Base-by-base conservation (phyloP, 257 asterid species). In the Primulina tabacum region DNA sequence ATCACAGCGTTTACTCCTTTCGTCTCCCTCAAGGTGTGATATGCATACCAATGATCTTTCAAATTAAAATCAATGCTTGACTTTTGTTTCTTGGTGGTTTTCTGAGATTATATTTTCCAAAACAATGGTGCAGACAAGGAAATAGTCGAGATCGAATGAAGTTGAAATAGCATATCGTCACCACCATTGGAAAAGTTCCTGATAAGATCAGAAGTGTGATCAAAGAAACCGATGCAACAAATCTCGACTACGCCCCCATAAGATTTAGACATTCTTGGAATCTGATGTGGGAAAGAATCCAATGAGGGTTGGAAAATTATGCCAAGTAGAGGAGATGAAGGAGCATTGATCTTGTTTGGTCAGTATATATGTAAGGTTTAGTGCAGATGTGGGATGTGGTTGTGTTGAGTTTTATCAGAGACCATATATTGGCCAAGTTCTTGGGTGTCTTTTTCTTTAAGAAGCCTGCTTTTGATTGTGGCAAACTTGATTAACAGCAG, bases 261-360 rank as follows among this genome's bases (percentile, higher is more conserved):
- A 34, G 38, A 7, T 34, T 34, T 34, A 34, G 38, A 34, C 8
- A 34, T 34, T 9, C 38, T 34, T 34, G 38, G 38, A 34, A 34
- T 34, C 38, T 34, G 38, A 0, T 29, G 17, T 50, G 24, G 37
- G 71, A 62, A 50, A 62, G 62, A 24, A 75, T 76, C 8, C 7
- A n/a, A 7, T 24, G 47, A 8, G 82, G 65, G 53, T 6, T 82
- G 60, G 74, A 75, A 62, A 77, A 77, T 64, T 58, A 50, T 65
- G 83, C 76, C 7, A 65, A 24, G 47, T 78, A 83, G 75, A 80
- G 85, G 69, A 74, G 70, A n/a, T 83, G 87, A 85, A 75, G 87
- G 53, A 26, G 74, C 68, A 69, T 80, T 65, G 80, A 75, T 64
- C 75, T 83, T 29, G 60, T 73, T 7, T 50, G 71, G 21, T 57